phyloP scores from a whole-genome alignment of 805 yeast genomes.

The Tetrapisispora arboricola region DNA sequence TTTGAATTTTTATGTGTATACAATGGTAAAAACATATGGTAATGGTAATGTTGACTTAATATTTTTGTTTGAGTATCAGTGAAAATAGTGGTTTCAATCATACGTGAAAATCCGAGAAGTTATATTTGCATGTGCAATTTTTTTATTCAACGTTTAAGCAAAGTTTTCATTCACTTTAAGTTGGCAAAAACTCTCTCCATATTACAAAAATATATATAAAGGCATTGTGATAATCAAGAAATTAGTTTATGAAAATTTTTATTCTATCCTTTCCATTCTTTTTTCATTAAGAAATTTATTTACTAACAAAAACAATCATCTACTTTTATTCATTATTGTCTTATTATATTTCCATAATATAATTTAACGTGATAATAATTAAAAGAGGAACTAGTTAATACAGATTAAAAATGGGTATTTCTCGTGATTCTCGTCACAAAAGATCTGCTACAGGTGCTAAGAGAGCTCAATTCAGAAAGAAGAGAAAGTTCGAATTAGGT shows the following conservation, averaged over 20 bases:
- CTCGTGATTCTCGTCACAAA: slow-evolving; percentile 99
- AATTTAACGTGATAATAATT: neutral
- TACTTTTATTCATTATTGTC: neutral
- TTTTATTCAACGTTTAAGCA: too few relatives aligned
- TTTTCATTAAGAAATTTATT: neutral
- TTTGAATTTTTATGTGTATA: too few relatives aligned
- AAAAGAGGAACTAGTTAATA: neutral
- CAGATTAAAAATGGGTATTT: slow-evolving; percentile 85
- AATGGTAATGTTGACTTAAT: too few relatives aligned
- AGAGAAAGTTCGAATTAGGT: slow-evolving; percentile 99
- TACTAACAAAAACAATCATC: slow-evolving; percentile 1
- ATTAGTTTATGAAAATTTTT: neutral
- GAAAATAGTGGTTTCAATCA: too few relatives aligned
- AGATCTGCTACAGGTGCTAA: slow-evolving; percentile 99
- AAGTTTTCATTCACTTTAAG: too few relatives aligned
- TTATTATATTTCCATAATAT: neutral
- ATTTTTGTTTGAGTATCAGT: too few relatives aligned
- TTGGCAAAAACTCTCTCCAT: too few relatives aligned
- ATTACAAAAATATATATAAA: too few relatives aligned
- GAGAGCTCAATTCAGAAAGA: slow-evolving; percentile 99
- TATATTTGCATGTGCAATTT: too few relatives aligned
- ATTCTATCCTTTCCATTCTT: neutral
- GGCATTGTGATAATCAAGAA: too few relatives aligned
- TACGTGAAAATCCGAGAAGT: too few relatives aligned
- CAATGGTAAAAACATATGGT: too few relatives aligned